Percentiles rank a stretch among this genome's conserved stretches.
phyloP scores from a whole-genome alignment of 441 rosid genomes.

The Rhodomyrtus psidioides region DNA sequence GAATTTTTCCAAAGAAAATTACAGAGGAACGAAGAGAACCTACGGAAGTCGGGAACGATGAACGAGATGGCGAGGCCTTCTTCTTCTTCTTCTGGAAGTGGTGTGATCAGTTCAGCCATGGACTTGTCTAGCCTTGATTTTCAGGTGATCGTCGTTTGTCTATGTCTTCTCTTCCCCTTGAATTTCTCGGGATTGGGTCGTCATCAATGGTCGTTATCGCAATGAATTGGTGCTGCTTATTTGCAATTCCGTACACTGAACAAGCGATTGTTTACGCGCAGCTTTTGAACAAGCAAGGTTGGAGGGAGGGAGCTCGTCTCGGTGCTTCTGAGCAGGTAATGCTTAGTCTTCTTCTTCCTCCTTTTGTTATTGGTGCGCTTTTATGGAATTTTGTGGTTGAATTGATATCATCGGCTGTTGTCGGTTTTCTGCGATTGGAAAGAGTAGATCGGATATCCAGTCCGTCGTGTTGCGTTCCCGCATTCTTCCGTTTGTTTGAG shows the following conservation, averaged over 20 bases:
- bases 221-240: background rate
- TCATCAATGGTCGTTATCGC: background rate
- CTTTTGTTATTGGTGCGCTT: background rate
- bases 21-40: background rate
- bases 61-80: background rate
- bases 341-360: background rate
- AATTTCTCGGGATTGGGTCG: background rate
- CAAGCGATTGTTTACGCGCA: background rate
- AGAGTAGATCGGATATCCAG: background rate
- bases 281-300: background rate
- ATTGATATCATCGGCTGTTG: background rate
- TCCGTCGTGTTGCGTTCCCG: background rate
- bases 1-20: background rate
- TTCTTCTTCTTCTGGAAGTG: background rate
- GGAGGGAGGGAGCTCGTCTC: slow-evolving; percentile 3
- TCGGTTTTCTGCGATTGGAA: background rate
- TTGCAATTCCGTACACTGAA: background rate
- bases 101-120: background rate
- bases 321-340: slow-evolving; percentile 3
- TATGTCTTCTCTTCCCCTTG: background rate
- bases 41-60: background rate
- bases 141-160: background rate
- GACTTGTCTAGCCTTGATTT: background rate
- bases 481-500: background rate
- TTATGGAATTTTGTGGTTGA: background rate